phyloP scores from a whole-genome alignment of 2,329 filamentous ascomycete genomes.

The Trichoderma arundinaceum region DNA sequence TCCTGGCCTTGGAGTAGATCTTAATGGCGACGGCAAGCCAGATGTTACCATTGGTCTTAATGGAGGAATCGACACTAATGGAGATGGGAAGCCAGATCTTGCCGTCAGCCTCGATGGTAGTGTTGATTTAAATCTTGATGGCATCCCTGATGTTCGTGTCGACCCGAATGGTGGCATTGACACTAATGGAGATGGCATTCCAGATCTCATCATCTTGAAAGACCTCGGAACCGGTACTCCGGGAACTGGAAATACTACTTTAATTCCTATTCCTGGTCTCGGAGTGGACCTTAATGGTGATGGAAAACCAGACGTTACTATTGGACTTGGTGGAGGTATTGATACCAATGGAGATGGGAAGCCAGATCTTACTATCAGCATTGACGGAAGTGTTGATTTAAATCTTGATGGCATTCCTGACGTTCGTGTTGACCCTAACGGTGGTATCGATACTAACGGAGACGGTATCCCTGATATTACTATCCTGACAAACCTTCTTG shows the following conservation, averaged over 20 bases:
- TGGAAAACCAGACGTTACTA: conserved; percentile 9
- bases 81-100: background rate
- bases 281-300: conserved; percentile 22
- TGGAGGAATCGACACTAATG: conserved; percentile 1
- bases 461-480: conserved; percentile 7
- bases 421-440: background rate
- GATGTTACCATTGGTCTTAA: background rate
- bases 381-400: background rate
- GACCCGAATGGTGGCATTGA: background rate
- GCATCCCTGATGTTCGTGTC: background rate
- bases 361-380: background rate
- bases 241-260: background rate
- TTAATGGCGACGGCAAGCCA: background rate
- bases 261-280: background rate
- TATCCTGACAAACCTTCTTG: background rate
- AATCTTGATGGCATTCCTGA: background rate
- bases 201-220: background rate
- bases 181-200: background rate
- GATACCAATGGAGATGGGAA: conserved; percentile 19
- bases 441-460: conserved; percentile 1
- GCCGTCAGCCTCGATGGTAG: background rate
- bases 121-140: background rate
- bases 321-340: background rate
- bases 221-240: background rate
- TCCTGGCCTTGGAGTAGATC: background rate